A percentile compares a stretch with the other conserved stretches of the same genome.
Conservation (phyloP, 345 rosid genomes). For the Geranium rotundifolium region DNA sequence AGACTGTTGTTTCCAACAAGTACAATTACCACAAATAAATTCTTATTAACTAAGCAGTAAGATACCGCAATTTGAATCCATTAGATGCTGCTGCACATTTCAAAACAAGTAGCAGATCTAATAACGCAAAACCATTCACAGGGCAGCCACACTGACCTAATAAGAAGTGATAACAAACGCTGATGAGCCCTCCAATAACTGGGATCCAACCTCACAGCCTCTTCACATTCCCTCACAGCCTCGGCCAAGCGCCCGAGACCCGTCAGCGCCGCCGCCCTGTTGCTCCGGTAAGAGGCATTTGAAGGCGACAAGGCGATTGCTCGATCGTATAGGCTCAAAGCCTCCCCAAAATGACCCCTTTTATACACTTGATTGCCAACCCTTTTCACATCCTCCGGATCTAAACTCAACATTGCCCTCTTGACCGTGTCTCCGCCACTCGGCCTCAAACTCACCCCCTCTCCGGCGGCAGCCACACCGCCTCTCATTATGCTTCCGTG, state of each 20-base stretch:
- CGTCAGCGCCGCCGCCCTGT: slow-evolving; percentile 70
- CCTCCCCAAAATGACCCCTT: slow-evolving; percentile 62
- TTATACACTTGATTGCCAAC: slow-evolving; percentile 70
- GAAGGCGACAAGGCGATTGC: slow-evolving; percentile 60
- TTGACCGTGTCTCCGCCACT: slow-evolving; percentile 10
- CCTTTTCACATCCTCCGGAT: slow-evolving; percentile 66
- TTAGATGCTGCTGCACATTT: not conserved
- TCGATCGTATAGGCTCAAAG: slow-evolving; percentile 67
- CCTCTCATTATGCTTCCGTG: slow-evolving; percentile 85
- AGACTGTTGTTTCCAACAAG: too few species aligned
- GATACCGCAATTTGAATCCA: slow-evolving; percentile 4
- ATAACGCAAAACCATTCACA: too few species aligned
- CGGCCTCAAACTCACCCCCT: not conserved
- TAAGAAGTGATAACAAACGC: slow-evolving; percentile 59
- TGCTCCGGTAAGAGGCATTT: slow-evolving; percentile 65
- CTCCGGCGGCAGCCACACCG: slow-evolving; percentile 17
- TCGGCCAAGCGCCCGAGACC: slow-evolving; percentile 56
- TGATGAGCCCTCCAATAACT: slow-evolving; percentile 71
- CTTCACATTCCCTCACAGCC: slow-evolving; percentile 76
- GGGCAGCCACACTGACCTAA: slow-evolving; percentile 40
- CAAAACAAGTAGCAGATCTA: too few species aligned
- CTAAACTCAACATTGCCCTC: slow-evolving; percentile 13
- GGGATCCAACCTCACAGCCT: slow-evolving; percentile 76
- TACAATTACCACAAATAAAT: too few species aligned
- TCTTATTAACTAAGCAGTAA: too few species aligned